phyloP scores from a whole-genome alignment of 2,329 filamentous ascomycete genomes.

The Trichoderma hamatum region DNA sequence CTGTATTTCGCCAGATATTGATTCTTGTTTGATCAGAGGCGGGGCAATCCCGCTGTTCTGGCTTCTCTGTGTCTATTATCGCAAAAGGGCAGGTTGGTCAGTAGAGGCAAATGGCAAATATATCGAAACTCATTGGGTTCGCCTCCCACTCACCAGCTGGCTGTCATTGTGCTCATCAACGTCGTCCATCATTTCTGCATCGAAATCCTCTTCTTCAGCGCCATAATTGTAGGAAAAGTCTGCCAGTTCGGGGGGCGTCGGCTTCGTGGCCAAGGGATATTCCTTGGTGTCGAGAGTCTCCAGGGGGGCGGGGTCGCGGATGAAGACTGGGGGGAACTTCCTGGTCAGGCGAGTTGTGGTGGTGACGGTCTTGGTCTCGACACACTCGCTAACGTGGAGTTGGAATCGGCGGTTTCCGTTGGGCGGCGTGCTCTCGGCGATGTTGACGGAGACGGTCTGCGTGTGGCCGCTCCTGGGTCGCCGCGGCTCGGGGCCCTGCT shows the following conservation, averaged over 20 bases:
- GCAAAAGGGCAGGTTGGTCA: neutral
- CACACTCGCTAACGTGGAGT: conserved; percentile 65
- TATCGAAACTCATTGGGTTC: neutral
- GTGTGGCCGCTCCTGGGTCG: conserved; percentile 43
- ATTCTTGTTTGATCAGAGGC: conserved; percentile 34
- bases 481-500: conserved; percentile 45
- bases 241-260: conserved; percentile 77
- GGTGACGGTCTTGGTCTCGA: conserved; percentile 75
- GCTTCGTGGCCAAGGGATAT: conserved; percentile 82
- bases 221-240: conserved; percentile 71
- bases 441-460: conserved; percentile 52
- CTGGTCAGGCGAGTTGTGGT: conserved; percentile 88
- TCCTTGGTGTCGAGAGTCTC: conserved; percentile 80
- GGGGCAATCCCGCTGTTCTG: conserved; percentile 35
- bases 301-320: conserved; percentile 72
- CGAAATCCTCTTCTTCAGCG: conserved; percentile 34
- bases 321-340: conserved; percentile 81
- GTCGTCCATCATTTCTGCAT: conserved; percentile 33
- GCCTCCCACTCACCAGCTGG: conserved; percentile 32
- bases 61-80: conserved; percentile 31
- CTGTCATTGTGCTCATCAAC: conserved; percentile 20
- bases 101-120: neutral
- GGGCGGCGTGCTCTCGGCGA: conserved; percentile 46
- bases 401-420: conserved; percentile 48
- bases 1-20: conserved; percentile 33